Conservation (phyloP, 768 basidiomycete species). For the Suillus americanus region DNA sequence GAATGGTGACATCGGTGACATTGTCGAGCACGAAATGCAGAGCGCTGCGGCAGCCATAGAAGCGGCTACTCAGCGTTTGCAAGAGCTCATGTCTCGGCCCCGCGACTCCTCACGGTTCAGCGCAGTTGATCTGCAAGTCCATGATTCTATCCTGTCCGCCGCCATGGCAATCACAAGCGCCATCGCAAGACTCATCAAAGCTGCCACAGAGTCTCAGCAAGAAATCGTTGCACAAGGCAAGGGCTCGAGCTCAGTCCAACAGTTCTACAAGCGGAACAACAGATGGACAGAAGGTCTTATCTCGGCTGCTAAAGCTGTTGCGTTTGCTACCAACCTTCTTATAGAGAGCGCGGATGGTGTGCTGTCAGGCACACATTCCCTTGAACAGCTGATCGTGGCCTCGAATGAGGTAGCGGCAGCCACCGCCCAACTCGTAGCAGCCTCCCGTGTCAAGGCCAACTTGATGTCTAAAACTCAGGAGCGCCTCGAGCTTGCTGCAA, state of each 20-base stretch:
- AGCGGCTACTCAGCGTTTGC: constrained; percentile 83
- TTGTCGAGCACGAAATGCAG: constrained; percentile 96
- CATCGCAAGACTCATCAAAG: constrained; percentile 91
- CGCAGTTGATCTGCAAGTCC: constrained; percentile 92
- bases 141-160: constrained; percentile 93
- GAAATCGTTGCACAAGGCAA: constrained; percentile 96
- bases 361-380: constrained; percentile 91
- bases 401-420: constrained; percentile 98
- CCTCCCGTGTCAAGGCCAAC: constrained; percentile 96
- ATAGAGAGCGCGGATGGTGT: constrained; percentile 99
- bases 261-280: constrained; percentile 99
- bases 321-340: constrained; percentile 91
- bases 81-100: constrained; percentile 89
- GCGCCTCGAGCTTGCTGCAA: constrained; percentile 91
- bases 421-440: constrained; percentile 97
- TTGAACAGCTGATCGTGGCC: constrained; percentile 99
- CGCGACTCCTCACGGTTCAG: constrained; percentile 85
- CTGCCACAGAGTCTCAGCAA: constrained; percentile 96
- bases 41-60: constrained; percentile 93
- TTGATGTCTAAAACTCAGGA: constrained; percentile 99
- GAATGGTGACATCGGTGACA: constrained; percentile 92
- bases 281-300: constrained; percentile 99
- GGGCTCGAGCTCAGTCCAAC: constrained; percentile 88
- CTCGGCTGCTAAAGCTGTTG: constrained; percentile 96
- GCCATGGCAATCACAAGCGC: constrained; percentile 95